Base-by-base conservation (phyloP, 2,329 filamentous ascomycete species). In the Colletotrichum kahawae region DNA sequence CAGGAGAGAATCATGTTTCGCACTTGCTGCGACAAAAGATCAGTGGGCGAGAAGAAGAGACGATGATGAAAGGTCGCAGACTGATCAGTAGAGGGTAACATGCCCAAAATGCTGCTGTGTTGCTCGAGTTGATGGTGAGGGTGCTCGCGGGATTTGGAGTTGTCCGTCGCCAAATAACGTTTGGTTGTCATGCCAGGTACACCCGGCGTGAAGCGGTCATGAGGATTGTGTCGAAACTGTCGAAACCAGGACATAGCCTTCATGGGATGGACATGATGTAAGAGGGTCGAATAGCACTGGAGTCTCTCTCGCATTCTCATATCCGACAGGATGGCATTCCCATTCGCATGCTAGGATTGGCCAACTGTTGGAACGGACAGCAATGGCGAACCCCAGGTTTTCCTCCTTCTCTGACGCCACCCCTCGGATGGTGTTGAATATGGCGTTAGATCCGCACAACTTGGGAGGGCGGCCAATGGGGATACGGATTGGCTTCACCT, bases 121-220 rank as follows among this genome's bases (percentile, higher is more conserved):
- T 71, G 68, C 72, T 66, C 51, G 33, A 43, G 16, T 60, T 33
- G 57, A 13, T 34, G 18, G 14, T 21, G 29, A 24, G 48, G 33
- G 33, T 34, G 24, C 29, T 34, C 10, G 14, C 36, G 62, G 68
- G 56, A 63, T 18, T 66, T 74, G 67, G 38, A 66, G 56, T 67
- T 43, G 62, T 75, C 72, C 63, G 63, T 71, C 21, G 43, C 72
- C 8, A 67, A 63, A 72, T 67, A 63, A 63, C 56, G 21, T 75
- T 75, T 75, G 56, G 33, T 2, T 72, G 54, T 67, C 68, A 72
- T 36, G 69, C 72, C 72, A 67, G 72, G 72, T 36, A 67, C 56
- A 63, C 72, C 72, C 63, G 27, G 72, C 54, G 62, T 36, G 56
- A 34, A 59, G 38, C 13, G 72, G 72, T 75, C 72, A 72, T 48